Base-by-base conservation (phyloP, 352 stramenopile species). In the Lagenidium sp. region DNA sequence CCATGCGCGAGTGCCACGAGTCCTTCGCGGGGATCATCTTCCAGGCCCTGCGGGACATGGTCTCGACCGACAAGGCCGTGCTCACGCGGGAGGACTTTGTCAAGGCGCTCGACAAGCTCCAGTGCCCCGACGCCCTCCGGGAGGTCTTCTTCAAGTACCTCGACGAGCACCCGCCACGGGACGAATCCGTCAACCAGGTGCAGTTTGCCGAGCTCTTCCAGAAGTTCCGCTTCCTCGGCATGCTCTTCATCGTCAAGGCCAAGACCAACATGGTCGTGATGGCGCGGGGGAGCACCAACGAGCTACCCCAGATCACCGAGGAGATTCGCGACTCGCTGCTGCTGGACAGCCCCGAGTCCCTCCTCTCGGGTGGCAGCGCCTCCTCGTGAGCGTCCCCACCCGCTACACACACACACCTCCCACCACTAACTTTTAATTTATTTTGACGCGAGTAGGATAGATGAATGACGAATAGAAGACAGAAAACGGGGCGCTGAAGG, bases 21-120 rank as follows among this genome's bases (percentile, higher is more conserved):
- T 72, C 71, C 4, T 85, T 87, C 39, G 63, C 67, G 2, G 51
- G 46, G 30, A 85, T 87, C 59, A 69, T 89, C 25, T 89, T 84
- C 41, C 48, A 46, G 4, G 77, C 73, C 16, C 49, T 86, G 25
- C 48, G 58, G 18, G 49, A 63, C 18, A 57, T 68, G 32, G 46
- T 37, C 20, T 28, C 29, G n/a, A 22, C 1, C 18, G 49, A 50
- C 4, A 24, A 21, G 4, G 10, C 21, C 0, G 31, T 20, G 4
- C 29, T 69, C 18, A 53, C 50, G 8, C 50, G 47, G 0, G 43
- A 50, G 8, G 39, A 86, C 36, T 85, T 89, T 23, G 46, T 48
- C 15, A 21, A 53, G 10, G 68, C 71, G 1, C 78, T 89, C 30
- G 51, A 65, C 26, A 72, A 69, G 22, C 57, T 89, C 11, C 44